Evolutionary conservation across 2,329 filamentous ascomycete genomes (phyloP).

Genomic region (Coniochaeta hoffmannii): DNA sequence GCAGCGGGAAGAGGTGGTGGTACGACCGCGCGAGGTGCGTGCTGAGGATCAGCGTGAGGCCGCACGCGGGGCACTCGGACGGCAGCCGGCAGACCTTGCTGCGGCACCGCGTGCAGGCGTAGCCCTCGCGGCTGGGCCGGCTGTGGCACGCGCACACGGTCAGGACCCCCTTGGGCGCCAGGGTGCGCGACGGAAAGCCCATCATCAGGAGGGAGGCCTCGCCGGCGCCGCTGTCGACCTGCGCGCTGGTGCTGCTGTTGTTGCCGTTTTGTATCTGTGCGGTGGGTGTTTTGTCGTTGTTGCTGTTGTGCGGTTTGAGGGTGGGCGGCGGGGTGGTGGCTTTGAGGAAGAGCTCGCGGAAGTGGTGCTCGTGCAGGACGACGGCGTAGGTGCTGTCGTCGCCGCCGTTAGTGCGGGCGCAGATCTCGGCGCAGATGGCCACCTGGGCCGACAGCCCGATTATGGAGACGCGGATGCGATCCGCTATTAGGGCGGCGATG

Average conservation of each 20-base stretch:
- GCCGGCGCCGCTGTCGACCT: slow-evolving; percentile 11
- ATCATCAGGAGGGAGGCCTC: slow-evolving; percentile 85
- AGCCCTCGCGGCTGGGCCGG: slow-evolving; percentile 73
- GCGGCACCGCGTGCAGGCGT: slow-evolving; percentile 81
- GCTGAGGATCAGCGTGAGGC: slow-evolving; percentile 85
- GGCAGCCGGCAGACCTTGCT: slow-evolving; percentile 86
- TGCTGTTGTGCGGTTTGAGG: slow-evolving; percentile 46
- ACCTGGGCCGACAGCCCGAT: slow-evolving; percentile 89
- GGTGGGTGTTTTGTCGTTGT: background rate
- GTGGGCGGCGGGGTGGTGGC: slow-evolving; percentile 86
- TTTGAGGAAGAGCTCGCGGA: slow-evolving; percentile 79
- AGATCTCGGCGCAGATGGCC: slow-evolving; percentile 85
- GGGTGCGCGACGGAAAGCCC: slow-evolving; percentile 87
- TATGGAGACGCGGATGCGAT: slow-evolving; percentile 80
- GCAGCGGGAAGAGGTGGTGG: slow-evolving; percentile 83
- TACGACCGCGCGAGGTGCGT: slow-evolving; percentile 92
- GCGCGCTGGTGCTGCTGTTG: too few species aligned
- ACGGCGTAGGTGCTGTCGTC: slow-evolving; percentile 72
- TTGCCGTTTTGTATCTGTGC: background rate
- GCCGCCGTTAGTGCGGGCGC: slow-evolving; percentile 77
- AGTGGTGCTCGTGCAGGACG: slow-evolving; percentile 80
- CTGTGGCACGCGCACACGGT: slow-evolving; percentile 91
- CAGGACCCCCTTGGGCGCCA: slow-evolving; percentile 56
- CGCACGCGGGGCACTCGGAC: slow-evolving; percentile 83
- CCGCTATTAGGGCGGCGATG: slow-evolving; percentile 67